Conservation (phyloP, 2,329 filamentous ascomycete genomes). For the Nemania sp. region DNA sequence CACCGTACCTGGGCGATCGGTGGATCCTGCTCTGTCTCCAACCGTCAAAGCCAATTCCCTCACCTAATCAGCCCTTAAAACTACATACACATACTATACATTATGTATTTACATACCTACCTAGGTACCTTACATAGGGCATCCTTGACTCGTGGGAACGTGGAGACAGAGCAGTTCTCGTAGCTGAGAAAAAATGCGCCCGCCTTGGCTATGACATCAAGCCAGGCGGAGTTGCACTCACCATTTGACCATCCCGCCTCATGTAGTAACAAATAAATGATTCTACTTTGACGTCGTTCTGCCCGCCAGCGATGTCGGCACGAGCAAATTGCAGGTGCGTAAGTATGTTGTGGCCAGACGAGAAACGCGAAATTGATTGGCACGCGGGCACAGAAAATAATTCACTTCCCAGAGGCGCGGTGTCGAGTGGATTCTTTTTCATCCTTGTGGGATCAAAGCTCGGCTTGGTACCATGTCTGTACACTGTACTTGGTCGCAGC, state of each 20-base stretch:
- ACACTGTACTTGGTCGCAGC: constrained; percentile 6
- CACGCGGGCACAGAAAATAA: constrained; percentile 2
- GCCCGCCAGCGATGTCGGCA: not conserved
- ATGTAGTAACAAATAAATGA: constrained; percentile 4
- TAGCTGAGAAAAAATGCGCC: not conserved
- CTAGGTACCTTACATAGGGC: constrained; percentile 19
- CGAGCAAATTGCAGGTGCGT: not conserved
- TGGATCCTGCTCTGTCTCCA: constrained; percentile 18
- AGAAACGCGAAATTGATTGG: constrained; percentile 13
- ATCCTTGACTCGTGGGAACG: constrained; percentile 34
- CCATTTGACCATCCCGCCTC: not conserved
- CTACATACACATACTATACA: too few relatives aligned
- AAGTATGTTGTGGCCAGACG: not conserved
- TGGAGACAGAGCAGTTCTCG: constrained; percentile 17
- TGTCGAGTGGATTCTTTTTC: constrained; percentile 4
- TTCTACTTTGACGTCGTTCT: constrained; percentile 13
- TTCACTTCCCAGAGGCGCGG: constrained; percentile 6
- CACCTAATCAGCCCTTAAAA: constrained; percentile 18
- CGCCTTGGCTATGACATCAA: constrained; percentile 12
- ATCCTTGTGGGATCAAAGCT: constrained; percentile 15
- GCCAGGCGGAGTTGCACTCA: not conserved
- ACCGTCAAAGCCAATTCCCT: constrained; percentile 25
- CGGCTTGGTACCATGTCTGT: not conserved
- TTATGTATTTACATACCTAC: not conserved
- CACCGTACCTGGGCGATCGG: constrained; percentile 31